A percentile compares a stretch with the other conserved stretches of the same genome.
These are phyloP conservation scores for Bothia castanella DNA, from an alignment of 1,284 basidiomycete species.

Conservation along the genomic window DNA sequence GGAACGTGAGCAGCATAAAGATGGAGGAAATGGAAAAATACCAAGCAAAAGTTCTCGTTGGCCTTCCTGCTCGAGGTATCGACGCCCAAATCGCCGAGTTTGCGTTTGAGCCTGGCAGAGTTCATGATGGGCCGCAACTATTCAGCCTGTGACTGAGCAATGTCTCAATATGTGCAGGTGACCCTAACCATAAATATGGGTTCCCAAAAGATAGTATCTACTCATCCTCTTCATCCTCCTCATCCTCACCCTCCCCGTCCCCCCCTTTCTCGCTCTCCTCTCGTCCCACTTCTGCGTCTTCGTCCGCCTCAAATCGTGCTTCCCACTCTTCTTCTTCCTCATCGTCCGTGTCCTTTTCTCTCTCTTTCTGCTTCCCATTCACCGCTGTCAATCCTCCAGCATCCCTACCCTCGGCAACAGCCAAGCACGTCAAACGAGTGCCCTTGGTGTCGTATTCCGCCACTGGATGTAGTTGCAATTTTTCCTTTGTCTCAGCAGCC, in stretches of 20 bases:
- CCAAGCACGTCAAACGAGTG: conserved; percentile 76
- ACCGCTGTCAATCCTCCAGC: conserved; percentile 16
- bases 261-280: not conserved
- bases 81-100: conserved; percentile 78
- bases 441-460: conserved; percentile 80
- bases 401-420: conserved; percentile 51
- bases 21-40: conserved; percentile 34
- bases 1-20: conserved; percentile 8
- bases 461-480: conserved; percentile 49
- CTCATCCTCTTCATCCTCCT: conserved; percentile 14
- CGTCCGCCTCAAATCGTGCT: conserved; percentile 22
- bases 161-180: not conserved
- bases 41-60: conserved; percentile 86
- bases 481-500: conserved; percentile 30
- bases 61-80: conserved; percentile 65
- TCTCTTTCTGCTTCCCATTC: conserved; percentile 41
- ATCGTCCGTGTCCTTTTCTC: conserved; percentile 28
- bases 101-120: conserved; percentile 60
- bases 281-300: conserved; percentile 16
- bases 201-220: conserved; percentile 1
- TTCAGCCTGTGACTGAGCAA: not conserved
- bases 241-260: not conserved
- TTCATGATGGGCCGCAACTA: conserved; percentile 38
- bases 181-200: conserved; percentile 23
- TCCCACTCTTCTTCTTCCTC: conserved; percentile 31